Conservation (phyloP, 306 rosid species). For the Albizia julibrissin region DNA sequence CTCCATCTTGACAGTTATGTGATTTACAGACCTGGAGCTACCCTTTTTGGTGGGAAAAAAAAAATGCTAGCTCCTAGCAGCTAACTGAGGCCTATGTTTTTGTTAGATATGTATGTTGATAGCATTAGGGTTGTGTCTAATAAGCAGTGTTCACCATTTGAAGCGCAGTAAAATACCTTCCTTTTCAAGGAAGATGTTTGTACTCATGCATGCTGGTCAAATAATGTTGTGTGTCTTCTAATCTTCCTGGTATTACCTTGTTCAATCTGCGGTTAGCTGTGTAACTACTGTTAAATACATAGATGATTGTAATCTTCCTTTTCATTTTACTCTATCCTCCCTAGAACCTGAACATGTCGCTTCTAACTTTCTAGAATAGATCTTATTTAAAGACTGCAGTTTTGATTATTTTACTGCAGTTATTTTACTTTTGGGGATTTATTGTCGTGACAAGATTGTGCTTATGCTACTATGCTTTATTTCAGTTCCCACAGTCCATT, state of each 20-base stretch:
- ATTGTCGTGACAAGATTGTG: constrained; percentile 33
- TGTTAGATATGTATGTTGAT: background rate
- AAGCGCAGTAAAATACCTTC: constrained; percentile 1
- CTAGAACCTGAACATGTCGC: background rate
- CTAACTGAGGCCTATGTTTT: background rate
- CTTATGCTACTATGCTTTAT: constrained; percentile 18
- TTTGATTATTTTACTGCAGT: constrained; percentile 23
- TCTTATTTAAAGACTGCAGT: background rate
- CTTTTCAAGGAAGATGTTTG: constrained; percentile 12
- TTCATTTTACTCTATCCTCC: background rate
- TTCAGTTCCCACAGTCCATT: constrained; percentile 77
- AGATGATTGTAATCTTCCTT: constrained; percentile 15
- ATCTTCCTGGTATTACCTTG: background rate
- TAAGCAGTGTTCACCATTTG: background rate
- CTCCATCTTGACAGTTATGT: background rate
- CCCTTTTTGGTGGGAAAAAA: background rate
- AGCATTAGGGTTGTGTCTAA: background rate
- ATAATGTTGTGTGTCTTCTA: background rate
- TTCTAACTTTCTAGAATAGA: background rate
- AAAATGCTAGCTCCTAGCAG: constrained; percentile 13
- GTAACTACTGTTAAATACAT: background rate
- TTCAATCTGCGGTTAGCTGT: constrained; percentile 8
- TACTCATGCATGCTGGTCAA: constrained; percentile 6
- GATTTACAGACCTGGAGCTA: background rate
- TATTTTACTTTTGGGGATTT: constrained; percentile 29